Evolutionary conservation across 106 monocot species (phyloP), one percentile per base, ranked within the genome.

Genomic region (Allium sativum): DNA sequence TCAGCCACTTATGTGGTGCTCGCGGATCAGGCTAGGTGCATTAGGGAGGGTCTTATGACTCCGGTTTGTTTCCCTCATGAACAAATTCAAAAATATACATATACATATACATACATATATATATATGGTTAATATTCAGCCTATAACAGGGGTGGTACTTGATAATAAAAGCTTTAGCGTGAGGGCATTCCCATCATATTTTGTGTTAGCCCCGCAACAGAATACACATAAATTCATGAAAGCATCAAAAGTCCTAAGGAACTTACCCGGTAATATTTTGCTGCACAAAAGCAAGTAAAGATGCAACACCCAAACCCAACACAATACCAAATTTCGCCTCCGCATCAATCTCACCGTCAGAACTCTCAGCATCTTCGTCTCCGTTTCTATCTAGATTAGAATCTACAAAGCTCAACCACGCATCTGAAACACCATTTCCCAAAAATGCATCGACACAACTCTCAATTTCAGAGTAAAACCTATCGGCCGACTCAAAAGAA

Each of bases 231-330:
- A 31, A 31, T 31, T 31, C 31, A 2, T 5, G 31, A 31, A 31
- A 31, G 5, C 31, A 31, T 31, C 31, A 31, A 31, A 31, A 31
- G 5, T 31, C 31, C 2, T 31, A 31, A 31, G 31, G 12, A 56
- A 10, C 79, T 73, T 71, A 90, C 91, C 96, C 96, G 7, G 91
- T 82, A 48, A 96, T 62, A 54, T 96, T 96, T 77, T 75, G 84
- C 67, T 88, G 96, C 43, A 72, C 48, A 71, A 96, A 96, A 59
- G 82, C 84, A 18, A 96, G 76, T 17, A 91, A 42, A 14, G 91
- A 77, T 0, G 96, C 96, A 10, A 91, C 91, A 16, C 76, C 87
- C 19, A 91, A 13, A 58, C 87, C 82, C 40, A 88, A 48, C 65
- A 96, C 68, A 13, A 85, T 43, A 12, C 76, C 71, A n/a, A 57